Conservation (phyloP, 2,329 filamentous ascomycete species). For the Ophiocordyceps australis region DNA sequence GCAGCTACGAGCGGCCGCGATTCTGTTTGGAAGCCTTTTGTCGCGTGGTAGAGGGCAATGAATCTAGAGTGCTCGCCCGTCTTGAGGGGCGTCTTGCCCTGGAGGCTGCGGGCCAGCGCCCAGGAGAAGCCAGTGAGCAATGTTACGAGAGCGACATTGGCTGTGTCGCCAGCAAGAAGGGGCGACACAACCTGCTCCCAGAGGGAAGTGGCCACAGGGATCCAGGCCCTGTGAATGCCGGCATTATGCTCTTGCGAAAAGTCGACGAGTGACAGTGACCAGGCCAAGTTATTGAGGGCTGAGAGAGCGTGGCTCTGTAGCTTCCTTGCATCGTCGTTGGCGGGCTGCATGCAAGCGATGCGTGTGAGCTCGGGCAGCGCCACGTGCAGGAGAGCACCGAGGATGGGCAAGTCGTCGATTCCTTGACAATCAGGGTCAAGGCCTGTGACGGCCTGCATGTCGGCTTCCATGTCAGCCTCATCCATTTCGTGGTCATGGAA, state of each 20-base stretch:
- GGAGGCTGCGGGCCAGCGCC: slow-evolving; percentile 40
- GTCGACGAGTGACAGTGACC: slow-evolving; percentile 45
- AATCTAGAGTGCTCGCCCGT: slow-evolving; percentile 42
- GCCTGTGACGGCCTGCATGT: slow-evolving; percentile 44
- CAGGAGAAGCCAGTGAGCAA: slow-evolving; percentile 47
- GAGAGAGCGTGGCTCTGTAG: slow-evolving; percentile 37
- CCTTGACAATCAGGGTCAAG: slow-evolving; percentile 17
- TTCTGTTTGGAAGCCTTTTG: slow-evolving; percentile 18
- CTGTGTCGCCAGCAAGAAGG: slow-evolving; percentile 41
- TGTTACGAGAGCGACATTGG: slow-evolving; percentile 41
- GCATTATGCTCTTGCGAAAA: slow-evolving; percentile 34
- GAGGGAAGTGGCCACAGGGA: slow-evolving; percentile 30
- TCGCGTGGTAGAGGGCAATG: slow-evolving; percentile 46
- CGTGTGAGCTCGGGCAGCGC: slow-evolving; percentile 25
- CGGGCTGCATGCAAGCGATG: slow-evolving; percentile 20
- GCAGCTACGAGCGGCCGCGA: slow-evolving; percentile 8
- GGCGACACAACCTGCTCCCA: slow-evolving; percentile 38
- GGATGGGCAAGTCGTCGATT: slow-evolving; percentile 33
- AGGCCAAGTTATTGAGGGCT: slow-evolving; percentile 48
- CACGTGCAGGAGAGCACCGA: slow-evolving; percentile 21
- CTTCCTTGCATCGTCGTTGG: slow-evolving; percentile 19
- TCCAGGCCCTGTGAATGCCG: slow-evolving; percentile 34
- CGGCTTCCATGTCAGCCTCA: slow-evolving; percentile 37
- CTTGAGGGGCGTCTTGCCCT: slow-evolving; percentile 26
- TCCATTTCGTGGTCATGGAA: slow-evolving; percentile 34